phyloP scores from a whole-genome alignment of 108 stramenopile species.

The Nitzschia sp. region DNA sequence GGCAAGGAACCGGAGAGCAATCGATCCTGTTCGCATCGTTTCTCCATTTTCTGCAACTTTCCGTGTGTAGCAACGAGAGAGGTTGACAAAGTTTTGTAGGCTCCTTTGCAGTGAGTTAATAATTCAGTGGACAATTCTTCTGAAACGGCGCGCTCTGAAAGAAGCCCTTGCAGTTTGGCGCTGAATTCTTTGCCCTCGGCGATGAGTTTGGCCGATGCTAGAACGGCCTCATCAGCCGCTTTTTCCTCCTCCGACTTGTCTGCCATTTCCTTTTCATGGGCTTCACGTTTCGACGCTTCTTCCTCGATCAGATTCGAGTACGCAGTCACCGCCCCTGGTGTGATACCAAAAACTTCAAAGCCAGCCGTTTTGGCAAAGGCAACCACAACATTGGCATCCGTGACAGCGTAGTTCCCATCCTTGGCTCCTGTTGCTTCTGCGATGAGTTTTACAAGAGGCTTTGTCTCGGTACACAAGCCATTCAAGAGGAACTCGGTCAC shows the following conservation, averaged over 20 bases:
- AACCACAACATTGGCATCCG: slow-evolving; percentile 78
- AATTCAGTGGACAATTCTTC: slow-evolving; percentile 37
- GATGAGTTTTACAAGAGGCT: slow-evolving; percentile 67
- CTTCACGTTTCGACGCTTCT: slow-evolving; percentile 22
- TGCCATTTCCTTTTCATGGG: slow-evolving; percentile 2
- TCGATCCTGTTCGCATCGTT: slow-evolving; percentile 87
- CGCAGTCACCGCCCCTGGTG: slow-evolving; percentile 46
- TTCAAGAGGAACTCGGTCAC: slow-evolving; percentile 70
- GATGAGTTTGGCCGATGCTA: slow-evolving; percentile 14
- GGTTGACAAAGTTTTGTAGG: slow-evolving; percentile 62
- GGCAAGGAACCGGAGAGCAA: slow-evolving; percentile 81
- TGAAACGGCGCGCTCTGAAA: slow-evolving; percentile 41
- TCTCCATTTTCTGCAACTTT: slow-evolving; percentile 80
- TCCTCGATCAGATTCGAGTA: slow-evolving; percentile 26
- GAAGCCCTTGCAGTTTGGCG: slow-evolving; percentile 10
- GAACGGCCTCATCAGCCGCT: not conserved
- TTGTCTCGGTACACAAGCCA: slow-evolving; percentile 65
- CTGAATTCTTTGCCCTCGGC: slow-evolving; percentile 14
- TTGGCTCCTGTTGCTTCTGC: slow-evolving; percentile 73
- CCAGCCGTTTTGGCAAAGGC: slow-evolving; percentile 81
- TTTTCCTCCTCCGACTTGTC: slow-evolving; percentile 6
- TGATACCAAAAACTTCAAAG: slow-evolving; percentile 64
- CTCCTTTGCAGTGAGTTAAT: slow-evolving; percentile 65
- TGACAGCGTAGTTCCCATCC: slow-evolving; percentile 65
- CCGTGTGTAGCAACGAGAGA: slow-evolving; percentile 79